Percentiles rank a stretch among this genome's conserved stretches.
Conservation (phyloP, 83 land plant genomes). For the Diphasiastrum complanatum region DNA sequence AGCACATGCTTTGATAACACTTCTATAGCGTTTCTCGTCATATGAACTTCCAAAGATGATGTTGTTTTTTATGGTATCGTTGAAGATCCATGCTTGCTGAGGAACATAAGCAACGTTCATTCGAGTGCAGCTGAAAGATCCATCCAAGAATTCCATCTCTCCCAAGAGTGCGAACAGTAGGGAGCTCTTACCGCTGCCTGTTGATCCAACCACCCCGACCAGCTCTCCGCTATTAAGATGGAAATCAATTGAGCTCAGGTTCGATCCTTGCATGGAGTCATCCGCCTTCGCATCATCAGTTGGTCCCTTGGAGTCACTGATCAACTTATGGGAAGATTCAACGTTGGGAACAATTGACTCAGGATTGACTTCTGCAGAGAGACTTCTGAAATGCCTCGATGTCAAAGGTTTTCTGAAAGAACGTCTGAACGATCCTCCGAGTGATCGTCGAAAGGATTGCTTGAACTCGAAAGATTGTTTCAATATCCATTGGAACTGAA, state of each 20-base stretch:
- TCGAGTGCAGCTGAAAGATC: background rate
- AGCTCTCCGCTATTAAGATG: slow-evolving; percentile 24
- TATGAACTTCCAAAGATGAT: slow-evolving; percentile 24
- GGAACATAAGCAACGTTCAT: slow-evolving; percentile 25
- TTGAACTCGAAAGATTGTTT: no score
- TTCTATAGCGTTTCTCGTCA: slow-evolving; percentile 26
- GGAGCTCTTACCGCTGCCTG: slow-evolving; percentile 41
- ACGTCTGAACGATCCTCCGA: background rate
- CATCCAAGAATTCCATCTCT: slow-evolving; percentile 22
- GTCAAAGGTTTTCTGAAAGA: no score
- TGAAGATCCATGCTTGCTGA: slow-evolving; percentile 40
- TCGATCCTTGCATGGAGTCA: no score
- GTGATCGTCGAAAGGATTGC: no score
- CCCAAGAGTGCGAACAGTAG: slow-evolving; percentile 29
- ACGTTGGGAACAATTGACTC: no score
- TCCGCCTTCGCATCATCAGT: no score
- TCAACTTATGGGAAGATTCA: no score
- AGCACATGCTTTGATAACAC: slow-evolving; percentile 29
- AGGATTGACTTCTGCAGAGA: no score
- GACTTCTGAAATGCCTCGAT: no score
- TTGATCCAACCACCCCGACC: slow-evolving; percentile 26
- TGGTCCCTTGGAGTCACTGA: no score
- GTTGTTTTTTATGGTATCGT: slow-evolving; percentile 28
- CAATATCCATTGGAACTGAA: no score
- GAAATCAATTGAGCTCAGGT: slow-evolving; percentile 14